These are phyloP conservation scores for Gossypium thurberi DNA, from an alignment of 345 rosid species.

Conservation along the genomic window DNA sequence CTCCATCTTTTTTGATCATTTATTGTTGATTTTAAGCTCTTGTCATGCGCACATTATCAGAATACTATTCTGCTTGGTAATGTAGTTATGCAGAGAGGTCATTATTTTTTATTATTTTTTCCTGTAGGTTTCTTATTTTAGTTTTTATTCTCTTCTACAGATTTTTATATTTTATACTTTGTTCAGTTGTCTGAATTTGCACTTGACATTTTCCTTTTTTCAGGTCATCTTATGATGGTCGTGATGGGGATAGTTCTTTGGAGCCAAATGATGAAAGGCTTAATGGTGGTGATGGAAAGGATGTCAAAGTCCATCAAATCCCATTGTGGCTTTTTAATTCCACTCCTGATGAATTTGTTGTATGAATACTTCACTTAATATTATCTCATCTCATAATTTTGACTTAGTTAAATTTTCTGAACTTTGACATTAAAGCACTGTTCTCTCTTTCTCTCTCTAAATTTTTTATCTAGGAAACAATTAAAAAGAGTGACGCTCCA, in stretches of 20 bases:
- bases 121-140: background rate
- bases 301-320: slow-evolving; percentile 46
- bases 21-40: background rate
- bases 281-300: slow-evolving; percentile 57
- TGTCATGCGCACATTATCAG: background rate
- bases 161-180: background rate
- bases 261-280: slow-evolving; percentile 56
- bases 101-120: background rate
- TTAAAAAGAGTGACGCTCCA: slow-evolving; percentile 83
- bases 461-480: slow-evolving; percentile 50
- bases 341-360: slow-evolving; percentile 89
- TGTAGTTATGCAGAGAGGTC: background rate
- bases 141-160: background rate
- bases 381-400: slow-evolving; percentile 13
- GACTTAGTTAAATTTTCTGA: slow-evolving; percentile 13
- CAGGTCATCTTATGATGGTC: slow-evolving; percentile 86
- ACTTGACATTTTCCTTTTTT: slow-evolving; percentile 8
- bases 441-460: background rate
- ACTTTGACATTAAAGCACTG: slow-evolving; percentile 23
- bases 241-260: slow-evolving; percentile 60
- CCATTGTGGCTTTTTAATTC: slow-evolving; percentile 85
- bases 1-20: background rate
- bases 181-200: slow-evolving; percentile 1
- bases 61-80: background rate
- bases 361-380: slow-evolving; percentile 30